Evolutionary conservation across 345 rosid species (phyloP), one percentile per base, ranked within the genome.

Genomic region (Eucalyptus viminalis): DNA sequence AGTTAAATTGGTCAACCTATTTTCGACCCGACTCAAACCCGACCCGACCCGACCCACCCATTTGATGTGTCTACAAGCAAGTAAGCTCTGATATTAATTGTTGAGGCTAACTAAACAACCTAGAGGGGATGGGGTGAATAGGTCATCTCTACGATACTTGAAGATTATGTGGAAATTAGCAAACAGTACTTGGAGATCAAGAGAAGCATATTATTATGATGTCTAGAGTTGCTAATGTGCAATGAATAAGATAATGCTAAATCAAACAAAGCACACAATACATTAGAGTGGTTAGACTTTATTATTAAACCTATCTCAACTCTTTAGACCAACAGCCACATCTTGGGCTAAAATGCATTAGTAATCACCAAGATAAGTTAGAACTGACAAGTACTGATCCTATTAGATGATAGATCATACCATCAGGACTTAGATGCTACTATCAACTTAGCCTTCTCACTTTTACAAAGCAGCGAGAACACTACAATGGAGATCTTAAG

Each of bases 381-480:
- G 0, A 24, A 21, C 2, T 0, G 0, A 56, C 29, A 56, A 56
- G 13, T 10, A 24, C 3, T 24, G 3, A 24, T 56, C 62, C 62
- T 56, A 56, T 56, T 0, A 56, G 1, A 56, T 24, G 29, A 56
- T 56, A 9, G 13, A 56, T 24, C 29, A 56, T 24, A 56, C 62
- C 0, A 56, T 56, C 2, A 0, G 10, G 11, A 8, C 4, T 56
- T 24, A 10, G 27, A 24, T 22, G 62, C 6, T 56, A 3, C 29
- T 22, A 56, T 56, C 27, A 56, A 56, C 29, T 56, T 56, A 56
- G 4, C 12, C 13, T 56, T 56, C 62, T 56, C 29, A 56, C 62
- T 9, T 9, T 9, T 10, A 56, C 29, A 56, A 56, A 53, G 58
- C 58, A 53, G 5, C 2, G 2, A 53, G 58, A 53, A 53, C 58